These are phyloP conservation scores for Russula dissimulans DNA, from an alignment of 768 basidiomycete genomes.

Conservation along the genomic window DNA sequence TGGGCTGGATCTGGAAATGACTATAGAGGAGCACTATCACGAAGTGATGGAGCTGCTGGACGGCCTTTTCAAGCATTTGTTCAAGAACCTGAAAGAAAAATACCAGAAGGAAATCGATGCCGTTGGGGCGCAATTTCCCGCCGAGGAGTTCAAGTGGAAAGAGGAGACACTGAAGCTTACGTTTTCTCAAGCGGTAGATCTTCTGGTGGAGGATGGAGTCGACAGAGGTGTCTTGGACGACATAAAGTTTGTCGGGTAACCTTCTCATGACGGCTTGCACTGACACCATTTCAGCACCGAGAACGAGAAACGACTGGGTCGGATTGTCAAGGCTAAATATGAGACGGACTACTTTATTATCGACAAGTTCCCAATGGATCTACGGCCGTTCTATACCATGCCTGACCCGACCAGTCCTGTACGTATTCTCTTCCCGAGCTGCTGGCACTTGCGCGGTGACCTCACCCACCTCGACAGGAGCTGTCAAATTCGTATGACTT, in stretches of 20 bases:
- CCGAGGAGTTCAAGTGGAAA: constrained; percentile 92
- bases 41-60: constrained; percentile 94
- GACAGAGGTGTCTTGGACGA: constrained; percentile 74
- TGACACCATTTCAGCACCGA: constrained; percentile 54
- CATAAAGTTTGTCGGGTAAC: constrained; percentile 53
- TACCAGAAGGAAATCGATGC: constrained; percentile 77
- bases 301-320: constrained; percentile 89
- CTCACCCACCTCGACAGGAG: constrained; percentile 37
- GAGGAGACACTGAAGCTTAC: constrained; percentile 81
- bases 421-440: constrained; percentile 24
- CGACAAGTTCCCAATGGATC: constrained; percentile 94
- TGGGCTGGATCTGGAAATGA: constrained; percentile 98
- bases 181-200: constrained; percentile 80
- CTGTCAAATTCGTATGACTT: constrained; percentile 99
- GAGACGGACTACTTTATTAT: constrained; percentile 98
- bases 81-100: constrained; percentile 68
- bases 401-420: constrained; percentile 88
- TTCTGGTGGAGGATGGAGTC: constrained; percentile 82
- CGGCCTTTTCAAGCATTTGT: constrained; percentile 75
- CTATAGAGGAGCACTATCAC: constrained; percentile 97
- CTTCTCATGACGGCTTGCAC: background rate
- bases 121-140: constrained; percentile 82
- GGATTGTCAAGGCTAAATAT: constrained; percentile 85
- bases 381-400: constrained; percentile 99
- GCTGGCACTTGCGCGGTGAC: background rate